Conservation (phyloP, 768 basidiomycete genomes). For the Goffeauzyma gilvescens region DNA sequence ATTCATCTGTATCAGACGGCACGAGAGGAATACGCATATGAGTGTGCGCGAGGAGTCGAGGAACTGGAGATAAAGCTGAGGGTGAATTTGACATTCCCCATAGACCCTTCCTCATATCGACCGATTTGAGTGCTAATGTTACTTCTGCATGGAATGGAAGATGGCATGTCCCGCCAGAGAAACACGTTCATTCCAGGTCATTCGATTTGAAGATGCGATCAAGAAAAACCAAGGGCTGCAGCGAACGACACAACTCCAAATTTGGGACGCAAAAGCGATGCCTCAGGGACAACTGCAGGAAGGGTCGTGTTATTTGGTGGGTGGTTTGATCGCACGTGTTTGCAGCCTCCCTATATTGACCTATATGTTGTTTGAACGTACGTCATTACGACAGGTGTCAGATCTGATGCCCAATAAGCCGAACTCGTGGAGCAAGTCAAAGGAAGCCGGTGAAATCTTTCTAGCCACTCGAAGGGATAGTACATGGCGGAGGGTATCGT, state of each 20-base stretch:
- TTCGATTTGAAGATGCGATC: slow-evolving; percentile 41
- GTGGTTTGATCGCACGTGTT: slow-evolving; percentile 13
- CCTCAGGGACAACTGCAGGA: slow-evolving; percentile 39
- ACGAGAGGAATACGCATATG: slow-evolving; percentile 32
- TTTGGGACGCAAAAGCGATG: slow-evolving; percentile 56
- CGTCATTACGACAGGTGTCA: slow-evolving; percentile 2
- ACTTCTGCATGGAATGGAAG: neutral
- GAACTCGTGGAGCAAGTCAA: slow-evolving; percentile 4
- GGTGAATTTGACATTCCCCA: no score
- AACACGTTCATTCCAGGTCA: slow-evolving; percentile 55
- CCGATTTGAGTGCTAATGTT: slow-evolving; percentile 19
- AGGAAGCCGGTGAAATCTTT: slow-evolving; percentile 6
- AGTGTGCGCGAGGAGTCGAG: slow-evolving; percentile 39
- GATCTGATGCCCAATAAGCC: slow-evolving; percentile 8
- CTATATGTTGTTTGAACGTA: neutral
- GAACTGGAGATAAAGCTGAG: slow-evolving; percentile 57
- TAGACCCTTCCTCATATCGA: no score
- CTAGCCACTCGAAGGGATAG: slow-evolving; percentile 9
- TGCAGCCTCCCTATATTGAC: neutral
- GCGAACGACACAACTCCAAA: slow-evolving; percentile 55
- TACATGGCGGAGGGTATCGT: slow-evolving; percentile 1
- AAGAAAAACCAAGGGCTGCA: slow-evolving; percentile 42
- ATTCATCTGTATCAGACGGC: slow-evolving; percentile 5
- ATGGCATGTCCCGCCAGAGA: slow-evolving; percentile 49
- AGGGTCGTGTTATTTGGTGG: slow-evolving; percentile 52